Conservation (phyloP, 306 rosid species). For the Pyrus pyrifolia region DNA sequence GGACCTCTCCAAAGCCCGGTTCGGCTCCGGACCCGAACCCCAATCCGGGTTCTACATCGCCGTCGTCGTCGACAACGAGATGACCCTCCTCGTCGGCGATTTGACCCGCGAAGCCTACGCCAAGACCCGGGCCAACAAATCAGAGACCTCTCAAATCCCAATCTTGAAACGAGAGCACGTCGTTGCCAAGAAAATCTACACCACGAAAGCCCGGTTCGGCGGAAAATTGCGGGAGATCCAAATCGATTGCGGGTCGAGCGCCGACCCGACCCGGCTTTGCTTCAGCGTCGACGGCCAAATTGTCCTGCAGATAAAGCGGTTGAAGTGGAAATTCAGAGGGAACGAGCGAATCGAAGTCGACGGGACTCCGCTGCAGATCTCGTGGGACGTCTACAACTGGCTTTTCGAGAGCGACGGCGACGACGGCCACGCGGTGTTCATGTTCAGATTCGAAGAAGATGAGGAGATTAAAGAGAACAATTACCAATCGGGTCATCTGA, state of each 20-base stretch:
- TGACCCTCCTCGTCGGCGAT: conserved; percentile 68
- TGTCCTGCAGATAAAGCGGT: conserved; percentile 46
- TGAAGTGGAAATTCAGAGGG: conserved; percentile 87
- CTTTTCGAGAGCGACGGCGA: conserved; percentile 43
- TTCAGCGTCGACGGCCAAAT: conserved; percentile 45
- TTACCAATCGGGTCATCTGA: conserved; percentile 23
- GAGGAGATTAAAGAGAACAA: conserved; percentile 9
- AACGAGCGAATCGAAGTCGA: conserved; percentile 54
- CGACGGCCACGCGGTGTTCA: conserved; percentile 68
- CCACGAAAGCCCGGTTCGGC: conserved; percentile 55
- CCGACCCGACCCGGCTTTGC: conserved; percentile 31
- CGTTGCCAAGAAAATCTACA: conserved; percentile 47
- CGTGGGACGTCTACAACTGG: conserved; percentile 95
- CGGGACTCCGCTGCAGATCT: conserved; percentile 66
- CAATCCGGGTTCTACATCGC: conserved; percentile 59
- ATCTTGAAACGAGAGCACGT: conserved; percentile 69
- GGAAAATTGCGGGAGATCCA: conserved; percentile 50
- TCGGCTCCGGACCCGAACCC: conserved; percentile 71
- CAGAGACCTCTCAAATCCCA: conserved; percentile 22
- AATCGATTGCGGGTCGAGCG: conserved; percentile 49
- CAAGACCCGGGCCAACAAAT: conserved; percentile 35
- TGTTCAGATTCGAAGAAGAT: conserved; percentile 74
- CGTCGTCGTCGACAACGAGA: conserved; percentile 50
- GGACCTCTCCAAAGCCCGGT: conserved; percentile 63
- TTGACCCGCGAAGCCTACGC: conserved; percentile 43